phyloP scores from a whole-genome alignment of 75 land plant species.

The Azolla pinnata region DNA sequence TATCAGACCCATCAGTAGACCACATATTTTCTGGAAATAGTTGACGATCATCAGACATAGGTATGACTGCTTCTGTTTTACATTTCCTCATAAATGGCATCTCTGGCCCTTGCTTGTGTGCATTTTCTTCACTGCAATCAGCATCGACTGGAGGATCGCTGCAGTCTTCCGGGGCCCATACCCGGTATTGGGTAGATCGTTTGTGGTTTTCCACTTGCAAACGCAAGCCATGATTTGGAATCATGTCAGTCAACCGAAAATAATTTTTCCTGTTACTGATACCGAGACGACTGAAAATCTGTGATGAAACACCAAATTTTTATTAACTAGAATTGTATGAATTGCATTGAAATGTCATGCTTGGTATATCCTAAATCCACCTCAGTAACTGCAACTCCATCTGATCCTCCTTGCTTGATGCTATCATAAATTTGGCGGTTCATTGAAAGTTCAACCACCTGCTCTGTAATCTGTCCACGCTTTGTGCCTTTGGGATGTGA shows the following conservation, averaged over 20 bases:
- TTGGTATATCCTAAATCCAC: constrained; percentile 16
- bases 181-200: constrained; percentile 45
- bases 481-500: constrained; percentile 33
- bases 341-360: not conserved
- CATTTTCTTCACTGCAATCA: no score
- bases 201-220: constrained; percentile 57
- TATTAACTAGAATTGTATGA: no score
- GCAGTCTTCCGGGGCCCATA: constrained; percentile 43
- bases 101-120: no score
- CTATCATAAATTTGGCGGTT: constrained; percentile 82
- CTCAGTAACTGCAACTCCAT: constrained; percentile 61
- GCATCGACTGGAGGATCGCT: no score
- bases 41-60: no score
- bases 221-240: constrained; percentile 52
- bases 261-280: constrained; percentile 58
- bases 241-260: constrained; percentile 43
- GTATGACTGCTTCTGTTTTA: no score
- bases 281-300: constrained; percentile 74
- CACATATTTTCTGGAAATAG: not conserved
- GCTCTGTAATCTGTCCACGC: constrained; percentile 54
- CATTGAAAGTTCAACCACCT: constrained; percentile 68
- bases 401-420: constrained; percentile 59
- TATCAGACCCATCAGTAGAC: not conserved
- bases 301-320: no score
- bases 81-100: no score